Percentiles rank a stretch among this genome's conserved stretches.
These are phyloP conservation scores for Fusarium nelsonii DNA, from an alignment of 2,329 filamentous ascomycete genomes.

Conservation along the genomic window DNA sequence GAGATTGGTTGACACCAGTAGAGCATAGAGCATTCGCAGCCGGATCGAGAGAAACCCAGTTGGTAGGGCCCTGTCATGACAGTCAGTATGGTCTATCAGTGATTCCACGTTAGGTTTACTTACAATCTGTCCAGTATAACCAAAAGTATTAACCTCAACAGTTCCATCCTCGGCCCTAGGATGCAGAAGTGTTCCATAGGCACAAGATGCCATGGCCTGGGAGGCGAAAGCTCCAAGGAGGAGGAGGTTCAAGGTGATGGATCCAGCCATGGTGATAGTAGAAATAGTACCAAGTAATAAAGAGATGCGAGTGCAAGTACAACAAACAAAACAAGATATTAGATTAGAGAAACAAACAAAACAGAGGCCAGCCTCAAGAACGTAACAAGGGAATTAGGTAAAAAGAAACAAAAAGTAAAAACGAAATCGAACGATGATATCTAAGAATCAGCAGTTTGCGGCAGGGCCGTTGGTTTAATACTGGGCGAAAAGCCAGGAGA, in stretches of 20 bases:
- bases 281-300: neutral
- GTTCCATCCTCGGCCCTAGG: slow-evolving; percentile 49
- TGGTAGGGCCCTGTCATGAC: slow-evolving; percentile 58
- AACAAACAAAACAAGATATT: slow-evolving; percentile 20
- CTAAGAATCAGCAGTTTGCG: slow-evolving; percentile 28
- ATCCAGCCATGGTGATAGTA: slow-evolving; percentile 25
- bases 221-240: slow-evolving; percentile 39
- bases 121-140: slow-evolving; percentile 43
- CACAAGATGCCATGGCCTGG: slow-evolving; percentile 52
- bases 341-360: slow-evolving; percentile 1
- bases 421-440: slow-evolving; percentile 32
- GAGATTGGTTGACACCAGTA: slow-evolving; percentile 64
- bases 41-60: slow-evolving; percentile 61
- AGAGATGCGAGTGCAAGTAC: neutral
- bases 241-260: slow-evolving; percentile 10
- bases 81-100: slow-evolving; percentile 2
- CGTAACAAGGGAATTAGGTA: neutral
- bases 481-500: neutral
- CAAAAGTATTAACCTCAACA: slow-evolving; percentile 53
- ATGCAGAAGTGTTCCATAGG: slow-evolving; percentile 55
- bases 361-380: slow-evolving; percentile 31
- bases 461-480: slow-evolving; percentile 26
- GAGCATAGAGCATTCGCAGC: slow-evolving; percentile 61
- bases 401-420: slow-evolving; percentile 3
- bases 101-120: fast-evolving